A percentile compares a stretch with the other conserved stretches of the same genome.
Conservation (phyloP, 306 rosid genomes). For the Comarum palustre region DNA sequence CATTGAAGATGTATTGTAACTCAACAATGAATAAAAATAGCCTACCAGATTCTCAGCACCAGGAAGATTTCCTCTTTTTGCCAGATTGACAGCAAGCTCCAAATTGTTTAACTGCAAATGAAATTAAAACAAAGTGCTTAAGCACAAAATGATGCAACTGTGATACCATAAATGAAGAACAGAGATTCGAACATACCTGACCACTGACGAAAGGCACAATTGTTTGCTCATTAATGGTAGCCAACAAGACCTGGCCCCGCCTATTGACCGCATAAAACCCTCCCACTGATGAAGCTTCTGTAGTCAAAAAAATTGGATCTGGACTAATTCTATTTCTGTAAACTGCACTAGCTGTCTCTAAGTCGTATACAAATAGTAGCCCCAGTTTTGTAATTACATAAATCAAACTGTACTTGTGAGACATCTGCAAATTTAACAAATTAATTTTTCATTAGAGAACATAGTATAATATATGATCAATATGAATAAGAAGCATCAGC, state of each 20-base stretch:
- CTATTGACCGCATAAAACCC: slow-evolving; percentile 95
- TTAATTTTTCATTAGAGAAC: slow-evolving; percentile 7
- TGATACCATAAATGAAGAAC: slow-evolving; percentile 21
- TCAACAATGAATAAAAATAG: neutral
- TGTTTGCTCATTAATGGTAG: slow-evolving; percentile 94
- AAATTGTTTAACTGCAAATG: slow-evolving; percentile 75
- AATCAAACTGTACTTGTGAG: slow-evolving; percentile 91
- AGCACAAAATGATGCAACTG: slow-evolving; percentile 10
- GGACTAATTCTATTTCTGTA: slow-evolving; percentile 98
- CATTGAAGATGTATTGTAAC: neutral
- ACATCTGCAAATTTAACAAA: slow-evolving; percentile 59
- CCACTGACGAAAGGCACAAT: slow-evolving; percentile 92
- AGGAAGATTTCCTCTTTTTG: slow-evolving; percentile 98
- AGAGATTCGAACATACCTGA: slow-evolving; percentile 51
- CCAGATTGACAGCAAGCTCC: slow-evolving; percentile 98
- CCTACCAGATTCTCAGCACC: slow-evolving; percentile 97
- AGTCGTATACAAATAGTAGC: slow-evolving; percentile 91
- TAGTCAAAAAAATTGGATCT: slow-evolving; percentile 94
- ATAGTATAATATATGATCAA: neutral
- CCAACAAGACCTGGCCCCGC: slow-evolving; percentile 97
- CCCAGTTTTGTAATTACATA: slow-evolving; percentile 98
- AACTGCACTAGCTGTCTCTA: slow-evolving; percentile 98
- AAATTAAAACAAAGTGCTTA: slow-evolving; percentile 19
- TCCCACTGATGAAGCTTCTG: slow-evolving; percentile 89
- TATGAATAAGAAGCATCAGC: slow-evolving; percentile 24